Conservation (phyloP, 148 eudicot genomes). For the Beta vulgaris region DNA sequence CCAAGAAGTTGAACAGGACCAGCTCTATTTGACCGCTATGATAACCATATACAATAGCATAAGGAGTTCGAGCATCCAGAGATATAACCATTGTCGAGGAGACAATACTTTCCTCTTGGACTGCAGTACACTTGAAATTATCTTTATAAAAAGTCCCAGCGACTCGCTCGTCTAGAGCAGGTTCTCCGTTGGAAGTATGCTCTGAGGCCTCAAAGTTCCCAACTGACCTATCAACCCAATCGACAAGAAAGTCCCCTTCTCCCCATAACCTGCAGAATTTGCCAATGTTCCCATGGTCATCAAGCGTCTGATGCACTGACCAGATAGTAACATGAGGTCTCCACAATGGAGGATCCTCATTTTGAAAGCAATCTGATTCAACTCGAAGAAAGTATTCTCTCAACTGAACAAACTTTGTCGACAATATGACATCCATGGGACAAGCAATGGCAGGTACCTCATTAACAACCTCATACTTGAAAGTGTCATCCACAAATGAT, state of each 20-base stretch:
- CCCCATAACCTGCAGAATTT: slow-evolving; percentile 50
- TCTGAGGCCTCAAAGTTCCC: slow-evolving; percentile 18
- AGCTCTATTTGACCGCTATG: slow-evolving; percentile 80
- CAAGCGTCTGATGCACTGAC: slow-evolving; percentile 43
- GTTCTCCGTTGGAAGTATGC: slow-evolving; percentile 12
- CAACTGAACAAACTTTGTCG: slow-evolving; percentile 49
- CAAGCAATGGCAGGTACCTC: slow-evolving; percentile 54
- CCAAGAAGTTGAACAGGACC: slow-evolving; percentile 44
- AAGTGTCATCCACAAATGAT: slow-evolving; percentile 46
- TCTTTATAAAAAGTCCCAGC: slow-evolving; percentile 21
- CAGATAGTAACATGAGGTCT: slow-evolving; percentile 76
- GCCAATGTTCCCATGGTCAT: slow-evolving; percentile 24
- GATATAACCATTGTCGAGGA: slow-evolving; percentile 92
- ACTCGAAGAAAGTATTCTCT: slow-evolving; percentile 53
- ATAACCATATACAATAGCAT: slow-evolving; percentile 84
- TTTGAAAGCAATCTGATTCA: slow-evolving; percentile 57
- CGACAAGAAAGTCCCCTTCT: slow-evolving; percentile 49
- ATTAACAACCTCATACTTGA: slow-evolving; percentile 43
- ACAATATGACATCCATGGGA: slow-evolving; percentile 39
- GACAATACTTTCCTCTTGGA: slow-evolving; percentile 40
- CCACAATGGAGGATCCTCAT: slow-evolving; percentile 66
- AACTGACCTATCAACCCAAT: slow-evolving; percentile 36
- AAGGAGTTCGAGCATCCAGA: slow-evolving; percentile 52
- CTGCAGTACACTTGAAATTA: slow-evolving; percentile 31
- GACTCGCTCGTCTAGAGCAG: slow-evolving; percentile 18